Conservation (phyloP, 1,139 yeast species). For the Diutina mesorugosa region DNA sequence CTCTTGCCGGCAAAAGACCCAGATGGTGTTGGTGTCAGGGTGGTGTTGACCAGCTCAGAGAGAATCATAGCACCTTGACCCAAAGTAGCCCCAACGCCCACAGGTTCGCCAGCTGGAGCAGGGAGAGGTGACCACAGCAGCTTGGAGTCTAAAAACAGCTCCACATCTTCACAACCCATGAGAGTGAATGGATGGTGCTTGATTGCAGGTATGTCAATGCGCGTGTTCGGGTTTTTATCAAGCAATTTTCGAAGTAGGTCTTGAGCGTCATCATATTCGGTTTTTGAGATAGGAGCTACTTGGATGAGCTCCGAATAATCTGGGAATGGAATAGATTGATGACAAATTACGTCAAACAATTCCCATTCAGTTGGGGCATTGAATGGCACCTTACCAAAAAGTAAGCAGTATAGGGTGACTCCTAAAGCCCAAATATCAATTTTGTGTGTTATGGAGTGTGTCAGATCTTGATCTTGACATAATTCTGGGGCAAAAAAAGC, state of each 20-base stretch:
- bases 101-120: slow-evolving; percentile 15
- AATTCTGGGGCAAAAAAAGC: slow-evolving; percentile 76
- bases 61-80: slow-evolving; percentile 16
- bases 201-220: slow-evolving; percentile 63
- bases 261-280: slow-evolving; percentile 48
- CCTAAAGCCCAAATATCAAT: slow-evolving; percentile 97
- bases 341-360: slow-evolving; percentile 71
- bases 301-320: slow-evolving; percentile 28
- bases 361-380: slow-evolving; percentile 82
- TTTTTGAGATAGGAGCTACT: slow-evolving; percentile 21
- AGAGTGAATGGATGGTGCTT: slow-evolving; percentile 72
- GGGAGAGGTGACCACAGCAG: slow-evolving; percentile 16
- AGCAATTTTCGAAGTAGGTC: slow-evolving; percentile 55
- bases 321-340: slow-evolving; percentile 53
- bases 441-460: slow-evolving; percentile 48
- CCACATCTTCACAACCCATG: slow-evolving; percentile 28
- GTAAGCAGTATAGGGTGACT: slow-evolving; percentile 75
- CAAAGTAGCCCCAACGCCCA: slow-evolving; percentile 9
- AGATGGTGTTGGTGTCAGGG: slow-evolving; percentile 8
- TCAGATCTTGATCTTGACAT: slow-evolving; percentile 34
- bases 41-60: slow-evolving; percentile 15
- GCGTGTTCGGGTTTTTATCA: slow-evolving; percentile 53
- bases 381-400: slow-evolving; percentile 85
- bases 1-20: slow-evolving; percentile 22
- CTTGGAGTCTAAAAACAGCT: slow-evolving; percentile 12